Evolutionary conservation across 2,329 filamentous ascomycete species (phyloP).

Genomic region (Monilinia fructicola): DNA sequence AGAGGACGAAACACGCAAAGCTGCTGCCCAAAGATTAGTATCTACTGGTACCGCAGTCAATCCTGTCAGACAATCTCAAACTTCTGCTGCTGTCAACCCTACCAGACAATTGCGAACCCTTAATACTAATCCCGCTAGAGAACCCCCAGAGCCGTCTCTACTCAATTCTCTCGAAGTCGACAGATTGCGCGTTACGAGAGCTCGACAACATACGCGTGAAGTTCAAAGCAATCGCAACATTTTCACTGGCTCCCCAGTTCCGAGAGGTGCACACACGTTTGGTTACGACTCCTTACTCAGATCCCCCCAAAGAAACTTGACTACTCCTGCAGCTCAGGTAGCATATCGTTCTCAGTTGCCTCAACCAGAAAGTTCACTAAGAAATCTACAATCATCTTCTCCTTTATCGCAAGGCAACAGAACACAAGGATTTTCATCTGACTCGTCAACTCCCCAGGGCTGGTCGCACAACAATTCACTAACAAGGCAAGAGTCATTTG

Average conservation of each 20-base stretch:
- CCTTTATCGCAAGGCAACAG: background rate
- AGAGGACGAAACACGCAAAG: background rate
- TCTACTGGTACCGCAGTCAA: background rate
- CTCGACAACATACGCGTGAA: background rate
- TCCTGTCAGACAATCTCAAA: background rate
- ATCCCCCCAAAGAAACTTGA: background rate
- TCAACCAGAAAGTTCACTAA: background rate
- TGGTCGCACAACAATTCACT: background rate
- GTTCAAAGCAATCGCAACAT: constrained; percentile 4
- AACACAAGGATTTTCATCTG: background rate
- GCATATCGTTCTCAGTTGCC: background rate
- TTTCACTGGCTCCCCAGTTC: constrained; percentile 17
- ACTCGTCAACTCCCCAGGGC: background rate
- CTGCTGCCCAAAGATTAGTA: background rate
- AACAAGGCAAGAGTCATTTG: background rate
- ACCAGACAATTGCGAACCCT: background rate
- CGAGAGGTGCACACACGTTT: background rate
- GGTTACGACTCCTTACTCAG: background rate
- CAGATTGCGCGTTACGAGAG: background rate
- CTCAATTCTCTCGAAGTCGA: background rate
- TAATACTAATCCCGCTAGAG: background rate
- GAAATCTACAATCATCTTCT: background rate
- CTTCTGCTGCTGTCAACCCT: background rate
- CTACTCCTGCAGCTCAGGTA: background rate
- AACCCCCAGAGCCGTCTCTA: background rate